Evolutionary conservation across 306 rosid species (phyloP).

Genomic region (Cucurbita maxima): DNA sequence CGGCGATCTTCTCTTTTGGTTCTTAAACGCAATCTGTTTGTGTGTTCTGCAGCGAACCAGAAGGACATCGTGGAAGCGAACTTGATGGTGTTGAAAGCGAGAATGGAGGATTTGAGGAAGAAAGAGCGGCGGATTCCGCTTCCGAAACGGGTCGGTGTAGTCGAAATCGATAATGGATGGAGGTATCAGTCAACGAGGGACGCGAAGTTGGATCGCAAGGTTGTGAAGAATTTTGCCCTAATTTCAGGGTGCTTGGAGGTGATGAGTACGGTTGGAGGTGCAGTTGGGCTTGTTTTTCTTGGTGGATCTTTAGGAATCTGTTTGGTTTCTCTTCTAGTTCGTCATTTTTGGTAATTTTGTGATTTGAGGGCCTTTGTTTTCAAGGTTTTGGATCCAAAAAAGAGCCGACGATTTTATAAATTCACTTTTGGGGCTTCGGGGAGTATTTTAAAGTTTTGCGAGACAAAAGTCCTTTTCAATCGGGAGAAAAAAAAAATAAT

Average conservation of each 20-base stretch:
- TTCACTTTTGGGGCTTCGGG: too few relatives aligned
- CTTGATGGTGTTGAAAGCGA: conserved; percentile 23
- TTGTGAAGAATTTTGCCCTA: conserved; percentile 14
- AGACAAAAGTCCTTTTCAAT: too few relatives aligned
- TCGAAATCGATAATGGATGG: conserved; percentile 3
- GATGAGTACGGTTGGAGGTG: conserved; percentile 21
- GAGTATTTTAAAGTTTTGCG: too few relatives aligned
- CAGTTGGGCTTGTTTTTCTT: conserved; percentile 34
- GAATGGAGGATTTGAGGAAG: conserved; percentile 20
- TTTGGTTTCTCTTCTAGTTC: conserved; percentile 22
- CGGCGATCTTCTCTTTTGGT: neutral
- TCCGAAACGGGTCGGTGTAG: neutral
- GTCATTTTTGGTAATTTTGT: neutral
- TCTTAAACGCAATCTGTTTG: neutral
- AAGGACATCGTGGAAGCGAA: conserved; percentile 36
- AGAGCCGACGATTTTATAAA: too few relatives aligned
- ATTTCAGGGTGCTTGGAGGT: conserved; percentile 16
- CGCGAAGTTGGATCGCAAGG: neutral
- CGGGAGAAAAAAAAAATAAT: too few relatives aligned
- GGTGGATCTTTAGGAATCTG: conserved; percentile 25
- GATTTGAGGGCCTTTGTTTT: neutral
- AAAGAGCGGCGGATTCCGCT: conserved; percentile 11
- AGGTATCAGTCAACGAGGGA: neutral
- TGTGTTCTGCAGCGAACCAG: conserved; percentile 18
- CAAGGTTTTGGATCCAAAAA: neutral